phyloP scores from a whole-genome alignment of 495 filamentous ascomycete genomes.

The Xylaria nigripes region DNA sequence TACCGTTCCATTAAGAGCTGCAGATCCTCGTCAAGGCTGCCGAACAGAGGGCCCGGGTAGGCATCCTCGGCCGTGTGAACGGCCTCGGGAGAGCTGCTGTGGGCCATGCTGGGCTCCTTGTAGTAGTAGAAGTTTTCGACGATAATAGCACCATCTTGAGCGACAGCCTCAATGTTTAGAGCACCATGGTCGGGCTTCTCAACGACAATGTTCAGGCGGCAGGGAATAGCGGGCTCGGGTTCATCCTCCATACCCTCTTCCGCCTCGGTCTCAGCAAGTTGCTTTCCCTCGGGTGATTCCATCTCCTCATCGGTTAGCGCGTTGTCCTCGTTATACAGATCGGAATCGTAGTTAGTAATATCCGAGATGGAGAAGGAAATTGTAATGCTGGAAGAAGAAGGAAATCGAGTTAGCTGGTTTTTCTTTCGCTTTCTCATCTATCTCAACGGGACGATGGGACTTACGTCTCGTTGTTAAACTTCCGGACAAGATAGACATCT shows the following conservation, averaged over 20 bases:
- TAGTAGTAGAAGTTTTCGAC: constrained; percentile 92
- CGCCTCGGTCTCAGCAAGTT: constrained; percentile 37
- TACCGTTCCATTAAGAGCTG: constrained; percentile 88
- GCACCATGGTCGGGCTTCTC: constrained; percentile 76
- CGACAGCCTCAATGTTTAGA: constrained; percentile 76
- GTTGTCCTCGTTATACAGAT: constrained; percentile 39
- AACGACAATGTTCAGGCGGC: constrained; percentile 75
- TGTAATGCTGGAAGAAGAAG: constrained; percentile 56
- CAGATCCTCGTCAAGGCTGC: constrained; percentile 90
- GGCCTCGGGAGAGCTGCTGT: constrained; percentile 38
- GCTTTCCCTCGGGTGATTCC: constrained; percentile 45
- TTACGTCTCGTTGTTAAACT: constrained; percentile 82
- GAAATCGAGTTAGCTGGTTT: constrained; percentile 11
- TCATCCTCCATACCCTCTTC: constrained; percentile 36
- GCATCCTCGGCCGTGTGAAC: constrained; percentile 53
- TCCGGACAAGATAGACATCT: constrained; percentile 75
- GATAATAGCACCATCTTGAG: constrained; percentile 77
- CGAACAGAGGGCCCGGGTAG: constrained; percentile 89
- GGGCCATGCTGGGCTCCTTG: constrained; percentile 61
- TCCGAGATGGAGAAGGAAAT: constrained; percentile 91
- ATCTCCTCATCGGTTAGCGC: constrained; percentile 54
- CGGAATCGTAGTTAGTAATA: constrained; percentile 61
- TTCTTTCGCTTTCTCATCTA: background rate
- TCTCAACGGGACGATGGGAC: constrained; percentile 17
- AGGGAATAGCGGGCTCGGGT: constrained; percentile 59